Conservation (phyloP, 495 filamentous ascomycete genomes). For the Tuber melanosporum region DNA sequence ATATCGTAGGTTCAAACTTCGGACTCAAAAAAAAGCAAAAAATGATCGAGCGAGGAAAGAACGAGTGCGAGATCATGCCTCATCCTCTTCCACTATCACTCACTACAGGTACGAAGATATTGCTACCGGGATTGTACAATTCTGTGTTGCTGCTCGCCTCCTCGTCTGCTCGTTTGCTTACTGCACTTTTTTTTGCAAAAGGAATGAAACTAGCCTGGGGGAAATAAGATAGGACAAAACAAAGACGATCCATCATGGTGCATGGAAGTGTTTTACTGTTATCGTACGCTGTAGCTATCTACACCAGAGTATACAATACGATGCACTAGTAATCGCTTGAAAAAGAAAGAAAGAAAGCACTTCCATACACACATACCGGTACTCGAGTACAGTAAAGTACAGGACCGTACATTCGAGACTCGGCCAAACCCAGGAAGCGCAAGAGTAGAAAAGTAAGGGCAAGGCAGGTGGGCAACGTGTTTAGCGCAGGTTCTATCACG, state of each 20-base stretch:
- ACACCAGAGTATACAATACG: not conserved
- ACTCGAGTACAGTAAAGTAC: not conserved
- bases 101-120: not conserved
- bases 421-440: not conserved
- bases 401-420: not conserved
- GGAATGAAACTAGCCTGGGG: not conserved
- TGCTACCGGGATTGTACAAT: not conserved
- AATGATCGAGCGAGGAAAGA: not conserved
- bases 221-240: not conserved
- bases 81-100: not conserved
- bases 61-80: not conserved
- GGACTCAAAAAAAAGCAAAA: not conserved
- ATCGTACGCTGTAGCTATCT: not conserved
- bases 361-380: not conserved
- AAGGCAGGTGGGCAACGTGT: constrained; percentile 28
- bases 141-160: not conserved
- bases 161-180: not conserved
- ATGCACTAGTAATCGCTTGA: not conserved
- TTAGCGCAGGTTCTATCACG: constrained; percentile 25
- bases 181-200: not conserved
- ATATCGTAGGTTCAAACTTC: not conserved
- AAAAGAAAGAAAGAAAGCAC: not conserved
- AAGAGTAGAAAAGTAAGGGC: constrained; percentile 11
- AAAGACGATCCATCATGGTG: not conserved
- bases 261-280: not conserved